These are phyloP conservation scores for Paratrypanosoma confusum DNA, from an alignment of 208 protist genomes.

Conservation along the genomic window DNA sequence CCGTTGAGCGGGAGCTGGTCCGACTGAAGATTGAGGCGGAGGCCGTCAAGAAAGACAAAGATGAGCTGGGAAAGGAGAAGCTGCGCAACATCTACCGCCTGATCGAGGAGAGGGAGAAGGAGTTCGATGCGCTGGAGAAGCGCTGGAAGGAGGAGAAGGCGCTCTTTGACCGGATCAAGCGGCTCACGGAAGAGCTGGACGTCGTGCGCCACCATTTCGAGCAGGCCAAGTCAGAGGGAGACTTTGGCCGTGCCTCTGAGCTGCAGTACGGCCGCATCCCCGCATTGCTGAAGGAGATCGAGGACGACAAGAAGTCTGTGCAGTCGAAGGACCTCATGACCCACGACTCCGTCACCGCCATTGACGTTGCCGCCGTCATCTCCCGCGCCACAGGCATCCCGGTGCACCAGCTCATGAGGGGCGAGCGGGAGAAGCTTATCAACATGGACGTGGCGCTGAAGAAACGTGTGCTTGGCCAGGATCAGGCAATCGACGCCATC, in stretches of 20 bases:
- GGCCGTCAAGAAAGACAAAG: slow-evolving; percentile 91
- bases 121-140: slow-evolving; percentile 76
- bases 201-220: slow-evolving; percentile 72
- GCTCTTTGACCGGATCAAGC: slow-evolving; percentile 83
- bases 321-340: slow-evolving; percentile 91
- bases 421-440: slow-evolving; percentile 87
- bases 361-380: slow-evolving; percentile 94
- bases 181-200: slow-evolving; percentile 85
- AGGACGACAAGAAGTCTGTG: slow-evolving; percentile 71
- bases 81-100: slow-evolving; percentile 59
- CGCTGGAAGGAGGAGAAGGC: slow-evolving; percentile 81
- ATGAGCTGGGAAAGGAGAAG: slow-evolving; percentile 79
- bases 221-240: slow-evolving; percentile 59
- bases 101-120: slow-evolving; percentile 58
- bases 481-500: slow-evolving; percentile 92
- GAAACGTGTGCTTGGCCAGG: slow-evolving; percentile 93
- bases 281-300: slow-evolving; percentile 76
- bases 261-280: slow-evolving; percentile 70
- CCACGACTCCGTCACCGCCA: slow-evolving; percentile 88
- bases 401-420: slow-evolving; percentile 78
- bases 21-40: slow-evolving; percentile 88
- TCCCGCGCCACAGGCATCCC: slow-evolving; percentile 97
- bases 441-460: slow-evolving; percentile 81
- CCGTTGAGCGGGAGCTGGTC: slow-evolving; percentile 84
- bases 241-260: slow-evolving; percentile 72